Evolutionary conservation across 805 yeast genomes (phyloP).

Genomic region (Wickerhamiella australiensis): DNA sequence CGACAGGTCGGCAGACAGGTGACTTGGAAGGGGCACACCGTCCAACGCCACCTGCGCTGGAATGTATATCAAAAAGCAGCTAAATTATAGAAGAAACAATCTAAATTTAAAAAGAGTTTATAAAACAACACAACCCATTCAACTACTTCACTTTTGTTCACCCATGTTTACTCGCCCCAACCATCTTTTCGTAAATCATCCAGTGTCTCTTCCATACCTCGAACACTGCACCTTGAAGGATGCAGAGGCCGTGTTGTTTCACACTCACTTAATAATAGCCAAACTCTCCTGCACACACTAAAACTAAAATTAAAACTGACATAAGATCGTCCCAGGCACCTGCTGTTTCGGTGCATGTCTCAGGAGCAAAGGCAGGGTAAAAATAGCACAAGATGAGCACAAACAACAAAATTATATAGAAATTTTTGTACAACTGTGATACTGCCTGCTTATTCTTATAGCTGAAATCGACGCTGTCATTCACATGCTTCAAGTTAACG

Average conservation of each 20-base stretch:
- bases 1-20: background rate
- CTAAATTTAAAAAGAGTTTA: too few species aligned
- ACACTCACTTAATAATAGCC: constrained; percentile 3
- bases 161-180: too few species aligned
- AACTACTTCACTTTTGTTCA: too few species aligned
- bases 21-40: background rate
- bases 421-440: background rate
- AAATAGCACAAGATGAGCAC: constrained; percentile 1
- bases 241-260: constrained; percentile 1
- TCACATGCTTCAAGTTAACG: constrained; percentile 2
- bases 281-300: constrained; percentile 2
- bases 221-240: background rate
- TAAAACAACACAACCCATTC: too few species aligned
- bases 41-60: background rate
- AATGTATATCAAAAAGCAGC: background rate
- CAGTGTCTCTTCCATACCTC: background rate
- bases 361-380: background rate
- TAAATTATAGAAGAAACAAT: background rate
- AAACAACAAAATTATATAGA: background rate
- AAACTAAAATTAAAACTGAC: constrained; percentile 2
- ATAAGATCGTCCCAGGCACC: constrained; percentile 4
- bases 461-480: background rate
- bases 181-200: too few species aligned
- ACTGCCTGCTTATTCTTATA: background rate
- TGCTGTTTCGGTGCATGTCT: constrained; percentile 4